Evolutionary conservation across 2,329 filamentous ascomycete species (phyloP), one percentile per base, ranked within the genome.

Genomic region (Penicillium sp.): DNA sequence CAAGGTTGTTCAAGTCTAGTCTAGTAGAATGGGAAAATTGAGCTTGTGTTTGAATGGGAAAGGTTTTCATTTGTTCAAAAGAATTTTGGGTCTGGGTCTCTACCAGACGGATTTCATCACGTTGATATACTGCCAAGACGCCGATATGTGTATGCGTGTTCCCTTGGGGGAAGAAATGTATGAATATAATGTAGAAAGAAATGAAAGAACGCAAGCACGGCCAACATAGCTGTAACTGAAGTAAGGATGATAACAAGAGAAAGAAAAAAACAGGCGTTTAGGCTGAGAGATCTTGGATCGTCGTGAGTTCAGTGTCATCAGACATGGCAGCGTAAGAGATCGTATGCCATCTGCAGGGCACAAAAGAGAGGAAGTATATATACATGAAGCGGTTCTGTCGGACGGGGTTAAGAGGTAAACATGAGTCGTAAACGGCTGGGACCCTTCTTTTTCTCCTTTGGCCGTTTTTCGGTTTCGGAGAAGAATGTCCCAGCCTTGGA

Each of bases 381-480:
- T 64, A 62, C 54, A 63, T 14, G 24, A 16, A 27, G 18, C 14
- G 4, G 21, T 10, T 39, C 18, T 32, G 43, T 40, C n/a, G 13
- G n/a, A 21, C 2, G 27, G 22, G 31, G 11, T 59, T 62, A 61
- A 66, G 58, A 61, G 47, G 67, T 71, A 48, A 74, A 73, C 66
- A 74, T 72, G 24, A 73, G 56, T 39, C 71, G 70, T 45, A 74
- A 56, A 10, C 66, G 67, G 55, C 75, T 77, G 11, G 74, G 71
- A 16, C 72, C 74, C 59, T 75, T 75, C 58, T 69, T 71, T 53
- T 71, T 72, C 47, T 75, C 62, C 49, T 60, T 53, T 2, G 61
- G 68, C 45, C 68, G 63, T 51, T 56, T 63, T 32, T 68, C 70
- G 14, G 63, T 68, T 16, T 67, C 64, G 5, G 64, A 63, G n/a